Evolutionary conservation across 768 basidiomycete genomes (phyloP).

Genomic region (Naematelia encephala): DNA sequence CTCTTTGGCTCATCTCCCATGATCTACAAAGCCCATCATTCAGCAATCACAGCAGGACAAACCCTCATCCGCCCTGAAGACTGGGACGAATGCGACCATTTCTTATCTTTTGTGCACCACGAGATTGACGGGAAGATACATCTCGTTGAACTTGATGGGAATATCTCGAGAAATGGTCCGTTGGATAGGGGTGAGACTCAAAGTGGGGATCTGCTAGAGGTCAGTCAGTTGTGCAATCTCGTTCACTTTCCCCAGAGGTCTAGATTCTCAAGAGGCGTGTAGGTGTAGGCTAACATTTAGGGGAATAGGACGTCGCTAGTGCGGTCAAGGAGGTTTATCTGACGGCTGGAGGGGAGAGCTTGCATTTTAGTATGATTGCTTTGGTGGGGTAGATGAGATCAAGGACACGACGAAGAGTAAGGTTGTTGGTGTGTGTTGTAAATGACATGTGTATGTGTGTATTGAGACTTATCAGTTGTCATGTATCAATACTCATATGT

Average conservation of each 20-base stretch:
- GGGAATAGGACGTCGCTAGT: conserved; percentile 14
- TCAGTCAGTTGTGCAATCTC: conserved; percentile 1
- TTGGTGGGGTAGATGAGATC: conserved; percentile 3
- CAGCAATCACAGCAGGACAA: conserved; percentile 8
- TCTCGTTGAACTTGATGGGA: conserved; percentile 18
- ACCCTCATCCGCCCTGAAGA: conserved; percentile 5
- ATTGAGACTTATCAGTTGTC: no score
- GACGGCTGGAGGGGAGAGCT: conserved; percentile 5
- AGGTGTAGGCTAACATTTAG: no score
- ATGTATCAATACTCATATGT: no score
- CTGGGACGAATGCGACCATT: conserved; percentile 23
- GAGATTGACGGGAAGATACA: conserved; percentile 6
- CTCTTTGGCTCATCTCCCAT: conserved; percentile 8
- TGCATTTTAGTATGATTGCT: conserved; percentile 19
- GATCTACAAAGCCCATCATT: conserved; percentile 12
- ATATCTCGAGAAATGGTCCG: conserved; percentile 10
- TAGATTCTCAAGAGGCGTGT: no score
- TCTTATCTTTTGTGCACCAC: conserved; percentile 15
- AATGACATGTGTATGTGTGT: no score
- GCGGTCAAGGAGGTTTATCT: conserved; percentile 12
- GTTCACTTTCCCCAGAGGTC: no score
- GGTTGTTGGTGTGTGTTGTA: no score
- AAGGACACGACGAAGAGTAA: no score
- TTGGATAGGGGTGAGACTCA: conserved; percentile 9
- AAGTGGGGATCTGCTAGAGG: conserved; percentile 9